phyloP scores from a whole-genome alignment of 2,329 filamentous ascomycete species.

The Pestalotiopsis sp. region DNA sequence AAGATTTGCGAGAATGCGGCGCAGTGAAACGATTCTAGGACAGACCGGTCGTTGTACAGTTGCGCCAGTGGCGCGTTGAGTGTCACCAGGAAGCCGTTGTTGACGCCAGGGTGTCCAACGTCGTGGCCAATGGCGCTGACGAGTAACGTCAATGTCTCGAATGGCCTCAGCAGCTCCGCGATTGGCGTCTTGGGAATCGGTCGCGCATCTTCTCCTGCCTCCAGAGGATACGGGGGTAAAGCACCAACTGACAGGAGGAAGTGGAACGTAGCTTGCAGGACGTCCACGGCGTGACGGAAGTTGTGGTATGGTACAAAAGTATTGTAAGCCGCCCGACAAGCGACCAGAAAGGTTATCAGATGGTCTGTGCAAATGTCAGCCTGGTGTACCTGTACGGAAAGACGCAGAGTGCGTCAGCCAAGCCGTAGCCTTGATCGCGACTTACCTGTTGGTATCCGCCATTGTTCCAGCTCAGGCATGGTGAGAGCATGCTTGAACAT shows the following conservation, averaged over 20 bases:
- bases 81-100: constrained; percentile 93
- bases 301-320: constrained; percentile 97
- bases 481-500: constrained; percentile 89
- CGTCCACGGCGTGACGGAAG: constrained; percentile 95
- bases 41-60: constrained; percentile 94
- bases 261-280: constrained; percentile 89
- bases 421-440: constrained; percentile 14
- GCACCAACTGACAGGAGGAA: constrained; percentile 82
- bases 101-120: constrained; percentile 95
- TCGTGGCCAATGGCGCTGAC: constrained; percentile 98
- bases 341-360: constrained; percentile 81
- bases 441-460: constrained; percentile 77
- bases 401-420: not conserved
- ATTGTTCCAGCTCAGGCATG: constrained; percentile 79
- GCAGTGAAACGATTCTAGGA: constrained; percentile 96
- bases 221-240: constrained; percentile 66
- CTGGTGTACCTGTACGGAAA: constrained; percentile 29
- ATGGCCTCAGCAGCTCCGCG: constrained; percentile 75
- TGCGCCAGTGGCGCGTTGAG: constrained; percentile 92
- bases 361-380: constrained; percentile 60
- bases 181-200: constrained; percentile 60
- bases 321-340: constrained; percentile 93
- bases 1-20: constrained; percentile 96
- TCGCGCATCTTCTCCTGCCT: constrained; percentile 27
- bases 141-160: constrained; percentile 85